Evolutionary conservation across 129 eudicot species (phyloP).

Genomic region (Dittrichia graveolens): DNA sequence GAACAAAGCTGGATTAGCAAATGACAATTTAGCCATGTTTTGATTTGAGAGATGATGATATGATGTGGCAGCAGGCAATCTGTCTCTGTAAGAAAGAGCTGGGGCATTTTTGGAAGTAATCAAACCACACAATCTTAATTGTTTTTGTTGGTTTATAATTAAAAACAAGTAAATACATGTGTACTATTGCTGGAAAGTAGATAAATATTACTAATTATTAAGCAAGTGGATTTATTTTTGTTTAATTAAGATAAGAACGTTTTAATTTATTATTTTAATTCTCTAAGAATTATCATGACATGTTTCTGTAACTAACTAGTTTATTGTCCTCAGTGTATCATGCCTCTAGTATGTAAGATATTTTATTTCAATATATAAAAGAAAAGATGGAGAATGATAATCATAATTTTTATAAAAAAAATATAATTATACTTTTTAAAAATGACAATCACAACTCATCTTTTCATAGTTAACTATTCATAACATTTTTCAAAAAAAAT

Average conservation of each 20-base stretch:
- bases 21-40: constrained; percentile 44
- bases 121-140: constrained; percentile 23
- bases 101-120: constrained; percentile 39
- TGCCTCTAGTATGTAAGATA: too few species aligned
- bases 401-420: too few species aligned
- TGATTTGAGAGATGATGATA: constrained; percentile 27
- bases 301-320: too few species aligned
- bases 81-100: constrained; percentile 23
- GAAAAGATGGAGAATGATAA: too few species aligned
- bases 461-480: too few species aligned
- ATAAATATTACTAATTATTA: constrained; percentile 27
- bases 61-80: constrained; percentile 44
- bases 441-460: too few species aligned
- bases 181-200: constrained; percentile 34
- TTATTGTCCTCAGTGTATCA: not conserved
- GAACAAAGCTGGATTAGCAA: constrained; percentile 42
- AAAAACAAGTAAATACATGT: constrained; percentile 12
- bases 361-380: not conserved
- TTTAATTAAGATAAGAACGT: not conserved
- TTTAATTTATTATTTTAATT: not conserved
- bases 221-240: constrained; percentile 29
- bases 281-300: too few species aligned
- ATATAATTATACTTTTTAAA: too few species aligned
- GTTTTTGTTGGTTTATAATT: constrained; percentile 22
- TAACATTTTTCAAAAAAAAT: too few species aligned